A percentile compares a stretch with the other conserved stretches of the same genome.
phyloP scores from a whole-genome alignment of 2,329 filamentous ascomycete species.

The Dactylella cylindrospora region DNA sequence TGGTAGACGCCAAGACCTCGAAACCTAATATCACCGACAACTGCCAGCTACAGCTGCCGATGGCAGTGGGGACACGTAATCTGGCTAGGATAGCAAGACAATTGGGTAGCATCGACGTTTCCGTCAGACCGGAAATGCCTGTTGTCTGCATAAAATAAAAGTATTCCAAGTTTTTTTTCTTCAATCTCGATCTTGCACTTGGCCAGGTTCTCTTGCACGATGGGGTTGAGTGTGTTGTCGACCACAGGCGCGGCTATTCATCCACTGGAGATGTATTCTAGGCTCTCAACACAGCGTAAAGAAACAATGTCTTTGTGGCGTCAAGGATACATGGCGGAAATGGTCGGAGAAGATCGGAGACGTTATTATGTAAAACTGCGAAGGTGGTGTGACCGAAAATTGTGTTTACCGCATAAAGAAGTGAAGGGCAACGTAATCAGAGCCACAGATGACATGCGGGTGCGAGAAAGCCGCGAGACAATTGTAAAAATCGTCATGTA shows the following conservation, averaged over 20 bases:
- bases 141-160: too few species aligned
- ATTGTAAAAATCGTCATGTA: slow-evolving; percentile 3
- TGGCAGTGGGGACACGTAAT: slow-evolving; percentile 11
- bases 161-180: slow-evolving; percentile 6
- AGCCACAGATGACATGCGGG: too few species aligned
- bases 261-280: too few species aligned
- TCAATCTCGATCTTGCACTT: background rate
- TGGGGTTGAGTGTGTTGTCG: too few species aligned
- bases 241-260: slow-evolving; percentile 30
- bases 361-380: background rate
- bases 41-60: too few species aligned
- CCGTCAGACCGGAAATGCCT: slow-evolving; percentile 22
- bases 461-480: slow-evolving; percentile 40
- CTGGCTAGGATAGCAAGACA: slow-evolving; percentile 1
- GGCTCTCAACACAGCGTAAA: too few species aligned
- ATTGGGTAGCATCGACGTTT: background rate
- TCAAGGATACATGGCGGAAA: slow-evolving; percentile 12
- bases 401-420: slow-evolving; percentile 31
- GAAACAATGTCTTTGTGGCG: slow-evolving; percentile 18
- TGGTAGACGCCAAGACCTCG: slow-evolving; percentile 27
- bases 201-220: background rate
- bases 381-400: too few species aligned
- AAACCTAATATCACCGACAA: too few species aligned
- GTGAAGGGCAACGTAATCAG: slow-evolving; percentile 34
- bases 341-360: slow-evolving; percentile 10